Percentiles rank a stretch among this genome's conserved stretches.
These are phyloP conservation scores for Calonectria fujianensis DNA, from an alignment of 2,329 filamentous ascomycete species.

Conservation along the genomic window DNA sequence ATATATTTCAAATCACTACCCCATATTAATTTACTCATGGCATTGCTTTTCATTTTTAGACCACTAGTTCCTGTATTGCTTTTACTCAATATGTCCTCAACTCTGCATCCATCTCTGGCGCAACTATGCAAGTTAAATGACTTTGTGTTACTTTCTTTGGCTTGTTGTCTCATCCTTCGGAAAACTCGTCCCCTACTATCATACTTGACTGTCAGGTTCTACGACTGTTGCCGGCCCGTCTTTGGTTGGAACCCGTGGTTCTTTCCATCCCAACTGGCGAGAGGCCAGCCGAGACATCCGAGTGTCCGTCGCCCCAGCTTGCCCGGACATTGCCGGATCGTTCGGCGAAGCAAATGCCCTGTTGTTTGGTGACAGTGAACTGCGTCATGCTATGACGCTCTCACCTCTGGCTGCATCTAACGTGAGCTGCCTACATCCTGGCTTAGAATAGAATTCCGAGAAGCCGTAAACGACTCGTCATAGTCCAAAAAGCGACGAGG, in stretches of 20 bases:
- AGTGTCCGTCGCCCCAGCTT: background rate
- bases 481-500: constrained; percentile 43
- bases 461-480: constrained; percentile 13
- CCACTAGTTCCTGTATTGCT: background rate
- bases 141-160: background rate
- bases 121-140: background rate
- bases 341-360: constrained; percentile 2
- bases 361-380: background rate
- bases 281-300: constrained; percentile 24
- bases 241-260: background rate
- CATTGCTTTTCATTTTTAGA: background rate
- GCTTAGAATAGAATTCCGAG: constrained; percentile 3
- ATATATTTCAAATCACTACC: background rate
- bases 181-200: background rate
- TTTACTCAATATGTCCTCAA: background rate
- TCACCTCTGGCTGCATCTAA: background rate
- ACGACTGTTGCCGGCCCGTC: background rate
- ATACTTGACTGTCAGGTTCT: background rate
- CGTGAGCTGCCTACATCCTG: background rate
- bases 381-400: background rate
- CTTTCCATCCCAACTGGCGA: background rate
- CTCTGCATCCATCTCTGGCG: background rate
- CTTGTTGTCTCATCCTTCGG: background rate
- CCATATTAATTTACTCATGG: constrained; percentile 10
- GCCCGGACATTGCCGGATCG: constrained; percentile 7